Percentiles rank a stretch among this genome's conserved stretches.
These are phyloP conservation scores for Aspergillus persii DNA, from an alignment of 2,329 filamentous ascomycete species.

Conservation along the genomic window DNA sequence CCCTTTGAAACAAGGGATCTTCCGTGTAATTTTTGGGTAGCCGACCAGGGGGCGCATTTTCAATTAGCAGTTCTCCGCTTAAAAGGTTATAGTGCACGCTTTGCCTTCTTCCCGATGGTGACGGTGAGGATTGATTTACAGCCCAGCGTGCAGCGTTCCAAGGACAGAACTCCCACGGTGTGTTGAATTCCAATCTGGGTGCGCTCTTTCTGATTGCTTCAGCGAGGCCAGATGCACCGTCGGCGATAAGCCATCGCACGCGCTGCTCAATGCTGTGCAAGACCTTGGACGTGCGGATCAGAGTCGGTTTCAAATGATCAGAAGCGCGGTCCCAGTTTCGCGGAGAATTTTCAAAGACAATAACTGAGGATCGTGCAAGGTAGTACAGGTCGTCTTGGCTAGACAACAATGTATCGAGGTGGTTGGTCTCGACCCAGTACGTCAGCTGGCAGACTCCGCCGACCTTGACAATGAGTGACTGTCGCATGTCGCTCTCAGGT, in stretches of 20 bases:
- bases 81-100: slow-evolving; percentile 12
- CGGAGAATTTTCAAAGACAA: slow-evolving; percentile 13
- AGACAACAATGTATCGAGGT: slow-evolving; percentile 1
- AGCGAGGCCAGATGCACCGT: slow-evolving; percentile 5
- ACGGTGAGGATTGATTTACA: background rate
- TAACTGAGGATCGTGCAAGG: slow-evolving; percentile 8
- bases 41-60: slow-evolving; percentile 13
- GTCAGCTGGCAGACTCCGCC: slow-evolving; percentile 11
- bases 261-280: slow-evolving; percentile 4
- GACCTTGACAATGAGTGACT: slow-evolving; percentile 5
- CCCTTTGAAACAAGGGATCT: slow-evolving; percentile 3
- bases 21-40: slow-evolving; percentile 11
- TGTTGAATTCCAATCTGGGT: background rate
- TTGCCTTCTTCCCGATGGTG: background rate
- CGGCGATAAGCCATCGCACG: slow-evolving; percentile 3
- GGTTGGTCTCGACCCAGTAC: slow-evolving; percentile 8
- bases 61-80: slow-evolving; percentile 15
- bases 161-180: slow-evolving; percentile 1
- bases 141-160: slow-evolving; percentile 7
- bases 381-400: slow-evolving; percentile 8
- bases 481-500: background rate
- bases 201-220: slow-evolving; percentile 3
- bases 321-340: background rate
- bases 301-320: background rate
- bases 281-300: slow-evolving; percentile 7